Percentiles rank a stretch among this genome's conserved stretches.
These are phyloP conservation scores for Cercospora nicotianae DNA, from an alignment of 2,329 filamentous ascomycete species.

Conservation along the genomic window DNA sequence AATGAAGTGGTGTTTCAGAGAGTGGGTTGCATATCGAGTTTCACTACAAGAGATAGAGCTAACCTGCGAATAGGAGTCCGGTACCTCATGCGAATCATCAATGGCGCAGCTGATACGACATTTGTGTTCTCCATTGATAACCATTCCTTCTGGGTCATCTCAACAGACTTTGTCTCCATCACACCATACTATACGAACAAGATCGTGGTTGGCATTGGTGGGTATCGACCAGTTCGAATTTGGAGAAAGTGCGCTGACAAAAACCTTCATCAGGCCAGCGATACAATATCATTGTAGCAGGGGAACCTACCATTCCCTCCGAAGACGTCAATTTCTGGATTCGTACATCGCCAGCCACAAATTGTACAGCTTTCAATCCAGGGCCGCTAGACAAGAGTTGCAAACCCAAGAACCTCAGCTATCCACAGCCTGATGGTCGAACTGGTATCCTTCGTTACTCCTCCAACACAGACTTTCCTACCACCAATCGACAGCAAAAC, in stretches of 20 bases:
- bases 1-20: background rate
- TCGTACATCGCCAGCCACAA: background rate
- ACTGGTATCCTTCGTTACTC: background rate
- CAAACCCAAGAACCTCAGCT: slow-evolving; percentile 41
- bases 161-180: slow-evolving; percentile 43
- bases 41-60: background rate
- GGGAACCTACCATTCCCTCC: background rate
- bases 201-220: slow-evolving; percentile 41
- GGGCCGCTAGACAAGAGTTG: slow-evolving; percentile 39
- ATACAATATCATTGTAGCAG: slow-evolving; percentile 33
- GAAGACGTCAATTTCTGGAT: slow-evolving; percentile 6
- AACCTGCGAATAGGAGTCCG: background rate
- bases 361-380: slow-evolving; percentile 33
- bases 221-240: background rate
- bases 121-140: slow-evolving; percentile 48
- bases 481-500: background rate
- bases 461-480: background rate
- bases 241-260: background rate
- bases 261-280: slow-evolving; percentile 23
- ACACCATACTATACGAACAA: slow-evolving; percentile 41
- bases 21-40: background rate
- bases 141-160: slow-evolving; percentile 43
- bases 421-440: background rate
- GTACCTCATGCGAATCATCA: slow-evolving; percentile 38
- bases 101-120: slow-evolving; percentile 42